Evolutionary conservation across 2,329 filamentous ascomycete species (phyloP), one percentile per base, ranked within the genome.

Genomic region (Plenodomus lindquistii): DNA sequence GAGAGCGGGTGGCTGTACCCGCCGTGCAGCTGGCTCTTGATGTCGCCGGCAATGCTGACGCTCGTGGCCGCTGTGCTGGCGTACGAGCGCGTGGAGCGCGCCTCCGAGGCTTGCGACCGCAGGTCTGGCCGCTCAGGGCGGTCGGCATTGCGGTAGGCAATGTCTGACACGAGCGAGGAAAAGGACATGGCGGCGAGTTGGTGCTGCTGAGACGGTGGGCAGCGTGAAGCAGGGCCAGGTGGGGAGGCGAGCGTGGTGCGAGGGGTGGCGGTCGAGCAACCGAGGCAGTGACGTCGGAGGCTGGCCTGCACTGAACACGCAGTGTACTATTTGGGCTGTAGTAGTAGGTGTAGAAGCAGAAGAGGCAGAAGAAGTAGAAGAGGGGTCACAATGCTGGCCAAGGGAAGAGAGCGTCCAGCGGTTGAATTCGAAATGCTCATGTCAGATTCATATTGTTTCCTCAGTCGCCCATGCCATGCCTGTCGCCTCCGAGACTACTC

Each of bases 1-100:
- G 78, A 73, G 10, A 80, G 72, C 16, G 78, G 78, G 55, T 80
- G 78, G 55, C 74, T 76, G 61, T 80, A 80, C 37, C 78, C 78
- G 54, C 77, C 77, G 58, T 80, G 78, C 46, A 80, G 67, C 62
- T 80, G 78, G 42, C 75, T 78, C 49, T 75, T 75, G 58, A 80
- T 79, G 50, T 80, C 78, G 47, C 78, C 78, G 19, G 71, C 70
- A 44, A 80, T 78, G 75, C 75, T 78, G 56, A 80, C 77, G 60
- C 76, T 79, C 24, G 78, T 80, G 39, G 78, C 78, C 18, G 77
- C 75, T 17, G 78, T 80, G 61, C 77, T 79, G 58, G 75, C 76
- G 57, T 80, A 80, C 18, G 77, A 79, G 40, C 71, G 67, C 15
- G 75, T 73, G 37, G 77, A 79, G 38, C 69, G 67, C 17, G 76